Evolutionary conservation across 2,329 filamentous ascomycete genomes (phyloP).

Genomic region (Beauveria australis): DNA sequence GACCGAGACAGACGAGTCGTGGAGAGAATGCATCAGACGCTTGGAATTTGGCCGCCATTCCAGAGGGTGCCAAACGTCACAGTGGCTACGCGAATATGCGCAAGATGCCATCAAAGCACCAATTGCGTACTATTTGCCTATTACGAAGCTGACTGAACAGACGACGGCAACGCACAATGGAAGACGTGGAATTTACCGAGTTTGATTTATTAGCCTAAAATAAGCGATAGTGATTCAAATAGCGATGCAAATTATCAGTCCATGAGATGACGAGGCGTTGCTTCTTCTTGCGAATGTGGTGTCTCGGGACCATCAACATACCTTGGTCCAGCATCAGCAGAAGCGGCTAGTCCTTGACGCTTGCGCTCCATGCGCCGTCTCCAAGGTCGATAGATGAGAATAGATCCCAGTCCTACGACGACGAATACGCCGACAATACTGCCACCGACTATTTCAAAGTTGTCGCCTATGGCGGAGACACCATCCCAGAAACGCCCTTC

Average conservation of each 20-base stretch:
- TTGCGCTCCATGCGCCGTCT: constrained; percentile 36
- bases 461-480: constrained; percentile 64
- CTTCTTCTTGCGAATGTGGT: constrained; percentile 3
- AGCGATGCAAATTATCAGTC: constrained; percentile 3
- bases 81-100: constrained; percentile 13
- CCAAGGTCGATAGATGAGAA: constrained; percentile 76
- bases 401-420: constrained; percentile 63
- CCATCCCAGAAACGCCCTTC: constrained; percentile 83
- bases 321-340: constrained; percentile 4
- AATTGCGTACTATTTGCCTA: constrained; percentile 13
- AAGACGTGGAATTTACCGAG: neutral
- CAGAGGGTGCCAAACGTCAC: constrained; percentile 2
- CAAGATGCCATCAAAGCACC: constrained; percentile 6
- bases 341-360: neutral
- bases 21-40: neutral
- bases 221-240: constrained; percentile 1
- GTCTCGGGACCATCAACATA: constrained; percentile 4
- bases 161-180: neutral
- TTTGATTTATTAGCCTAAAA: neutral
- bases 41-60: constrained; percentile 13
- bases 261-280: constrained; percentile 8
- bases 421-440: constrained; percentile 80
- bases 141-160: neutral
- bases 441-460: constrained; percentile 81
- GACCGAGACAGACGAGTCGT: neutral